Conservation (phyloP, 805 yeast species). For the Saturnispora kantuleensis region DNA sequence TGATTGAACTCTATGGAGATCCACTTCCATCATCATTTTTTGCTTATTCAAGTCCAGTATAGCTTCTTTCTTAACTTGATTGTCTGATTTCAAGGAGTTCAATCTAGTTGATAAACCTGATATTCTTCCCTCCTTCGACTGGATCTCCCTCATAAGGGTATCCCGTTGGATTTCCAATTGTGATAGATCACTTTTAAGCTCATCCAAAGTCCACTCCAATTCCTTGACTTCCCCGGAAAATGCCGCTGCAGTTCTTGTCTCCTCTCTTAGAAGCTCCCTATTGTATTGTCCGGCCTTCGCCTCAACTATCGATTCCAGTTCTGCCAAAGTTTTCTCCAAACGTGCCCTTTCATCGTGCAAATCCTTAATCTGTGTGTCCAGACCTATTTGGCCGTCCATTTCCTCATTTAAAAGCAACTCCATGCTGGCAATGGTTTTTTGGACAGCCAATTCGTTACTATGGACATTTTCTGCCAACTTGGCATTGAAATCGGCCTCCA, state of each 20-base stretch:
- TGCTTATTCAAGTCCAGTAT: background rate
- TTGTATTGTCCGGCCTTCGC: background rate
- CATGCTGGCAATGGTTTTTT: slow-evolving; percentile 1
- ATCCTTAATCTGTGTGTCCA: background rate
- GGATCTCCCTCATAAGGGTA: background rate
- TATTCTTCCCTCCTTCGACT: background rate
- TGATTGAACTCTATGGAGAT: background rate
- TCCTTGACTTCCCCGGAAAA: background rate
- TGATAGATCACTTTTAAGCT: background rate
- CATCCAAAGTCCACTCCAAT: background rate
- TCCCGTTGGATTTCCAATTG: background rate
- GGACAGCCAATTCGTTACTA: background rate
- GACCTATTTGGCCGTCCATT: background rate
- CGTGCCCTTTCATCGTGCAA: background rate
- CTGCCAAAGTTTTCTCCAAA: background rate
- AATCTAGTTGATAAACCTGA: background rate
- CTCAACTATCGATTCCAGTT: background rate
- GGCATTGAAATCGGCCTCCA: background rate
- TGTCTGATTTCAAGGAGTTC: background rate
- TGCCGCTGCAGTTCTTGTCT: background rate
- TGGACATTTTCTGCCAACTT: too few species aligned
- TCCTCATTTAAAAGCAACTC: background rate
- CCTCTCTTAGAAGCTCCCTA: background rate
- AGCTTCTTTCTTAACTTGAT: background rate
- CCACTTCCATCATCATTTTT: background rate